Evolutionary conservation across 192 early-diverging fungal genomes (phyloP).

Genomic region (Polychytrium aggregatum): DNA sequence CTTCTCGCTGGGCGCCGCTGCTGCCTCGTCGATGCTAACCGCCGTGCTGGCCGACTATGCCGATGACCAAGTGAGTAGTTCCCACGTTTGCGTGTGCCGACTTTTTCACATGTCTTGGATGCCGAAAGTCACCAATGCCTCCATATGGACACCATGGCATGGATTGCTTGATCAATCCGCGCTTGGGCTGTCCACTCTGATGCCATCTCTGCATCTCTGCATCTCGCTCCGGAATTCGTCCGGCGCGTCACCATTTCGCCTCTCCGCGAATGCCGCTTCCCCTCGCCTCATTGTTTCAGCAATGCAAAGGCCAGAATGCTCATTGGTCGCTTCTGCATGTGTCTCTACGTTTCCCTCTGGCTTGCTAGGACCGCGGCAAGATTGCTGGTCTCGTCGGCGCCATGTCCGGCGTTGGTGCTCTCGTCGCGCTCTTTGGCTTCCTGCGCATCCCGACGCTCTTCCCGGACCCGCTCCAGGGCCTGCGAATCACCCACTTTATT

Average conservation of each 20-base stretch:
- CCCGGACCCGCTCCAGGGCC: slow-evolving; percentile 15
- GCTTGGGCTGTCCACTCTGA: no score
- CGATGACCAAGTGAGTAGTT: slow-evolving; percentile 16
- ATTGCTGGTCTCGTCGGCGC: slow-evolving; percentile 47
- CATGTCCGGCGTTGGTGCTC: slow-evolving; percentile 46
- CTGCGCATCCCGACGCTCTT: slow-evolving; percentile 30
- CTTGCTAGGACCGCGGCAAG: slow-evolving; percentile 22
- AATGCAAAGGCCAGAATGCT: no score
- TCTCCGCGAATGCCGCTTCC: no score
- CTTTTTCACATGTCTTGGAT: slow-evolving; percentile 1
- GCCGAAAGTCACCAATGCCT: not conserved
- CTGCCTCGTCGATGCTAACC: slow-evolving; percentile 53
- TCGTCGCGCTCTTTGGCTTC: slow-evolving; percentile 38
- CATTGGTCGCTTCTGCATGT: not conserved
- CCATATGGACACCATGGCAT: no score
- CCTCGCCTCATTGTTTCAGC: no score
- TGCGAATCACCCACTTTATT: slow-evolving; percentile 23
- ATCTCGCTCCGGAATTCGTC: no score
- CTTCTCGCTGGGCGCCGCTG: slow-evolving; percentile 59
- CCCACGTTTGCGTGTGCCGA: not conserved
- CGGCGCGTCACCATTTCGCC: no score
- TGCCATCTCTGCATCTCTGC: no score
- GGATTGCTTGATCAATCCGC: no score
- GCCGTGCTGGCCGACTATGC: slow-evolving; percentile 52
- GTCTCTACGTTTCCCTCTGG: not conserved